Evolutionary conservation across 1,139 yeast genomes (phyloP).

Genomic region (Blastobotrys proliferans): DNA sequence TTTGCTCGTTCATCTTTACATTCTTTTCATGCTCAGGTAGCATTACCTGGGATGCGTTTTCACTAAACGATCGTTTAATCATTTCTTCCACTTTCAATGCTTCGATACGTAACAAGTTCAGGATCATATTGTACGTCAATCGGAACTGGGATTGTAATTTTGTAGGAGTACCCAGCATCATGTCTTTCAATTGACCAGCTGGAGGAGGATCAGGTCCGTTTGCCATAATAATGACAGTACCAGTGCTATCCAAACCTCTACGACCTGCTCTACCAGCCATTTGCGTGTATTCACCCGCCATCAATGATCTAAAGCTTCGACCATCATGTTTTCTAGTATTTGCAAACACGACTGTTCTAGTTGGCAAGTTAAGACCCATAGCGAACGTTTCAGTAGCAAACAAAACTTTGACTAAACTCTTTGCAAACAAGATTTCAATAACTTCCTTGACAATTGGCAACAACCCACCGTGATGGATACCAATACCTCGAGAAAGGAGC

Average conservation of each 20-base stretch:
- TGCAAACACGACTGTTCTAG: slow-evolving; percentile 91
- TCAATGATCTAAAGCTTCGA: slow-evolving; percentile 66
- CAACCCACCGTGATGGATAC: slow-evolving; percentile 96
- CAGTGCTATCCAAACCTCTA: slow-evolving; percentile 89
- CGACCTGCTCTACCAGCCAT: slow-evolving; percentile 99
- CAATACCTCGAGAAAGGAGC: slow-evolving; percentile 83
- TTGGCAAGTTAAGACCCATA: slow-evolving; percentile 95
- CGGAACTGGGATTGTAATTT: slow-evolving; percentile 88
- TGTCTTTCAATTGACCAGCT: slow-evolving; percentile 59
- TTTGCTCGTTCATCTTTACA: slow-evolving; percentile 50
- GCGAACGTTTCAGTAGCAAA: slow-evolving; percentile 99
- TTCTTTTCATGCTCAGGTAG: slow-evolving; percentile 80
- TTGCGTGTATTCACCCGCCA: slow-evolving; percentile 96
- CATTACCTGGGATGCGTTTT: slow-evolving; percentile 78
- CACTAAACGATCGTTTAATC: slow-evolving; percentile 94
- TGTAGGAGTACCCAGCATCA: slow-evolving; percentile 83
- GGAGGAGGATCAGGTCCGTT: slow-evolving; percentile 60
- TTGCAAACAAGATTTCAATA: slow-evolving; percentile 86
- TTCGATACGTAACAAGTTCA: slow-evolving; percentile 85
- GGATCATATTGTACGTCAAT: slow-evolving; percentile 91
- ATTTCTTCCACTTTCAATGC: slow-evolving; percentile 94
- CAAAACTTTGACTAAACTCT: slow-evolving; percentile 77
- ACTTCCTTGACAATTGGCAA: slow-evolving; percentile 94
- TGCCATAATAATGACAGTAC: slow-evolving; percentile 94
- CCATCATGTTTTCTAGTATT: slow-evolving; percentile 90